A percentile compares a stretch with the other conserved stretches of the same genome.
Evolutionary conservation across 2,329 filamentous ascomycete species (phyloP).

Genomic region (Hypoxylon sp.): DNA sequence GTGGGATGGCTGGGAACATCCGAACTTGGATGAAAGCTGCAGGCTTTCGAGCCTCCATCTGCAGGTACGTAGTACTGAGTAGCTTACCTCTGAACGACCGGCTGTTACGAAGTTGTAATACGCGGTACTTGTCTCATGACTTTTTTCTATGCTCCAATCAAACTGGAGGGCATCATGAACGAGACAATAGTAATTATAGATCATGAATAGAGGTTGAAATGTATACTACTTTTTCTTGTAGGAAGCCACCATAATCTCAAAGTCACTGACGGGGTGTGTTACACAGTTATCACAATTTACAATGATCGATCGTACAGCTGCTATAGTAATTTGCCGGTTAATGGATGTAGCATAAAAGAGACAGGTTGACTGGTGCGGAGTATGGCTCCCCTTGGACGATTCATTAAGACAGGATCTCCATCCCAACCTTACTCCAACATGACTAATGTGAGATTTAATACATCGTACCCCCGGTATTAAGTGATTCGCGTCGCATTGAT

Average conservation of each 20-base stretch:
- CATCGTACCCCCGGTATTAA: constrained; percentile 20
- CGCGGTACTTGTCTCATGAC: constrained; percentile 36
- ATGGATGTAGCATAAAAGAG: constrained; percentile 27
- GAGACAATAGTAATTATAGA: background rate
- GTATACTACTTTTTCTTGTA: constrained; percentile 9
- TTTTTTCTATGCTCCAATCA: constrained; percentile 31
- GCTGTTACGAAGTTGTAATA: constrained; percentile 29
- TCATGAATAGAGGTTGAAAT: constrained; percentile 11
- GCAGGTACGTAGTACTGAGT: constrained; percentile 37
- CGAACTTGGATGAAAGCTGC: constrained; percentile 13
- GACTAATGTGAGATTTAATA: constrained; percentile 27
- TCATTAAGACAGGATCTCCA: constrained; percentile 31
- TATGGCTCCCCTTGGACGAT: constrained; percentile 14
- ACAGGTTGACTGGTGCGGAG: constrained; percentile 19
- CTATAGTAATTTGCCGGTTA: constrained; percentile 31
- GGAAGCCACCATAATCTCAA: constrained; percentile 4
- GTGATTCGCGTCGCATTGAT: constrained; percentile 20
- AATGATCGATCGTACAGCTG: constrained; percentile 24
- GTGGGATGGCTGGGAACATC: constrained; percentile 5
- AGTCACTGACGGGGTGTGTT: constrained; percentile 8
- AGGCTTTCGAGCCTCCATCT: constrained; percentile 35
- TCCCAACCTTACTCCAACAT: constrained; percentile 24
- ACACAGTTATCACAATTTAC: constrained; percentile 9
- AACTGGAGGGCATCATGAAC: constrained; percentile 23
- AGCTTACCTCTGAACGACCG: constrained; percentile 18